Base-by-base conservation (phyloP, 768 basidiomycete genomes). In the Ephemerocybe angulata region DNA sequence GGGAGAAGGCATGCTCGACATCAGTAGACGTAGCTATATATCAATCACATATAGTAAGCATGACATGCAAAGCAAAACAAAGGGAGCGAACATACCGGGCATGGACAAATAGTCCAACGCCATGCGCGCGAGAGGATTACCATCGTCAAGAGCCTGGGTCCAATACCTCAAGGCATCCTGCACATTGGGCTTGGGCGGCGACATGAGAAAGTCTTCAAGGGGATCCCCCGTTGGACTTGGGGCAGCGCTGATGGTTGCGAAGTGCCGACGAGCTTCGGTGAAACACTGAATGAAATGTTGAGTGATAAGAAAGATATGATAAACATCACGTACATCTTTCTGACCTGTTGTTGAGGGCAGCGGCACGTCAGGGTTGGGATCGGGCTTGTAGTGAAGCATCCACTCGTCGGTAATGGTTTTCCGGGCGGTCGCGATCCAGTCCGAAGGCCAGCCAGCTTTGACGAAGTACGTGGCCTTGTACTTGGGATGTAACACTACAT, bases 381-480 rank as follows among this genome's bases (percentile, higher is more conserved):
- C 38, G 4, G 15, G 38, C 15, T 31, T 41, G 21, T 43, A 42
- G 19, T 52, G 17, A 10, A 24, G n/a, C 10, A 54, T 41, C 35
- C 48, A 69, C 44, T 66, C 65, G 0, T 58, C 57, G 2, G 35
- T 11, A 4, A 65, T 53, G 11, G 70, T 54, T 0, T 49, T 46
- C 28, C 57, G 21, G 0, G 69, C 62, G 0, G 54, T 58, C 1
- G 55, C 30, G 31, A 72, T 66, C 69, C 71, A 74, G 1, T 49
- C 50, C 0, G 51, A 24, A 3, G 58, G 50, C 71, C 71, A 73
- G 1, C 55, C 48, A 5, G 60, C 55, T 2, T 59, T 57, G 25
- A 58, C 51, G 57, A 74, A 73, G 57, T 74, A 74, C 11, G 58
- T 50, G 1, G 72, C 61, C 58, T 74, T 74, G 63, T 72, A 63